Evolutionary conservation across 139 green algal genomes (phyloP).

Genomic region (Spirogloea muscicola): DNA sequence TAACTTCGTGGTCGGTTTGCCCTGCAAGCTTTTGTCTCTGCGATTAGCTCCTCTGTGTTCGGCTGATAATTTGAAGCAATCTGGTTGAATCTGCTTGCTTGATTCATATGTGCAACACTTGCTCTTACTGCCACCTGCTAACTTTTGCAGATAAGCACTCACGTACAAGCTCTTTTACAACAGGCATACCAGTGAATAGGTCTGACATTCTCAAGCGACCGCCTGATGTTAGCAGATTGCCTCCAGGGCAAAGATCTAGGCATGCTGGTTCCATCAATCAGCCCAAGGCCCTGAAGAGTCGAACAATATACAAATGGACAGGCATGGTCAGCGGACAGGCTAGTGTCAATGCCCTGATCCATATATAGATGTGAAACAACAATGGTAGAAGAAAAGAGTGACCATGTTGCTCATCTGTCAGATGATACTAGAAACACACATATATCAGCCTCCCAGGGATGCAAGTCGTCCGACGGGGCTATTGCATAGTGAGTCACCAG

Average conservation of each 20-base stretch:
- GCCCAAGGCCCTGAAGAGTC: constrained; percentile 2
- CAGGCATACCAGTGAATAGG: constrained; percentile 71
- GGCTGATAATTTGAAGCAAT: too few species aligned
- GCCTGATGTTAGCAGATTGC: constrained; percentile 40
- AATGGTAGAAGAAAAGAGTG: too few species aligned
- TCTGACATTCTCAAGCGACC: constrained; percentile 65
- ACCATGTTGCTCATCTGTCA: background rate
- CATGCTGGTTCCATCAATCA: constrained; percentile 34
- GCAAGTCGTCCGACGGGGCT: background rate
- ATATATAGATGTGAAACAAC: too few species aligned
- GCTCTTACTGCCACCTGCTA: background rate
- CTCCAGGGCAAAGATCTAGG: constrained; percentile 58
- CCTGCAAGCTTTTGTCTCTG: background rate
- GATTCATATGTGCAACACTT: background rate
- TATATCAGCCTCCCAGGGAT: background rate
- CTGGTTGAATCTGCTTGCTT: background rate
- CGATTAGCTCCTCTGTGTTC: too few species aligned
- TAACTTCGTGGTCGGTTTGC: constrained; percentile 72
- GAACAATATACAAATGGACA: background rate
- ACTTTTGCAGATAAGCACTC: constrained; percentile 1
- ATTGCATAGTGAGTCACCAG: background rate
- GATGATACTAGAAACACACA: background rate
- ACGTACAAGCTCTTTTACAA: background rate
- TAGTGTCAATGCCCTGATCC: too few species aligned
- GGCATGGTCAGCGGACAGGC: too few species aligned